Percentiles rank a stretch among this genome's conserved stretches.
Conservation (phyloP, 2,329 filamentous ascomycete species). For the Xylaria sp. region DNA sequence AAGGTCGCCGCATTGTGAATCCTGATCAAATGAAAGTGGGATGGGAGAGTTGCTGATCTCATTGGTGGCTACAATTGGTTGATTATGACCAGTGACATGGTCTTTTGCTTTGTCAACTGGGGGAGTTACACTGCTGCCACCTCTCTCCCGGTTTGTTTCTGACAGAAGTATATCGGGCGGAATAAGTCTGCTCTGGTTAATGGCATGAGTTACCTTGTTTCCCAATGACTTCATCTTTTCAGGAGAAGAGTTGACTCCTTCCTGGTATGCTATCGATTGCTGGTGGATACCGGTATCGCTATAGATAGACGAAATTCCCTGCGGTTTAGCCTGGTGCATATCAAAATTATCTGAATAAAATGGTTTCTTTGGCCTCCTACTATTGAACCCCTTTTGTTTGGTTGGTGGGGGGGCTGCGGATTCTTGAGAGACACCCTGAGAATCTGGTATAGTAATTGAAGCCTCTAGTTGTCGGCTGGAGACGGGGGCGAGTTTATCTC, state of each 20-base stretch:
- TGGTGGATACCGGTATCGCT: background rate
- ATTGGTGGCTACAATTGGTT: background rate
- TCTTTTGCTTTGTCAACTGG: conserved; percentile 4
- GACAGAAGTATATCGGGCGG: background rate
- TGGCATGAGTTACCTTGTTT: background rate
- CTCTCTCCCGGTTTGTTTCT: conserved; percentile 4
- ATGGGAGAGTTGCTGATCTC: background rate
- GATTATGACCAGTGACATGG: background rate
- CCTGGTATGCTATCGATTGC: background rate
- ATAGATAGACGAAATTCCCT: background rate
- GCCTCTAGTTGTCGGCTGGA: background rate
- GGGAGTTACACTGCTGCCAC: background rate
- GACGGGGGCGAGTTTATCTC: background rate
- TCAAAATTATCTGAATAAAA: conserved; percentile 8
- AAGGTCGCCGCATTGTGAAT: background rate
- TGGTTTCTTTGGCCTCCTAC: conserved; percentile 28
- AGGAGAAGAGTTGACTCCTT: background rate
- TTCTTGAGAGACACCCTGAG: conserved; percentile 11
- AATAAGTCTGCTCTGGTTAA: background rate
- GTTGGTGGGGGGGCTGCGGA: background rate
- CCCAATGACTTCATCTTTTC: background rate
- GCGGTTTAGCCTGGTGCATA: background rate
- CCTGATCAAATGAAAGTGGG: background rate
- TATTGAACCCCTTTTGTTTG: conserved; percentile 1
- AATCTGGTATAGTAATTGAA: conserved; percentile 17